These are phyloP conservation scores for Neurospora terricola DNA, from an alignment of 495 filamentous ascomycete genomes.

Conservation along the genomic window DNA sequence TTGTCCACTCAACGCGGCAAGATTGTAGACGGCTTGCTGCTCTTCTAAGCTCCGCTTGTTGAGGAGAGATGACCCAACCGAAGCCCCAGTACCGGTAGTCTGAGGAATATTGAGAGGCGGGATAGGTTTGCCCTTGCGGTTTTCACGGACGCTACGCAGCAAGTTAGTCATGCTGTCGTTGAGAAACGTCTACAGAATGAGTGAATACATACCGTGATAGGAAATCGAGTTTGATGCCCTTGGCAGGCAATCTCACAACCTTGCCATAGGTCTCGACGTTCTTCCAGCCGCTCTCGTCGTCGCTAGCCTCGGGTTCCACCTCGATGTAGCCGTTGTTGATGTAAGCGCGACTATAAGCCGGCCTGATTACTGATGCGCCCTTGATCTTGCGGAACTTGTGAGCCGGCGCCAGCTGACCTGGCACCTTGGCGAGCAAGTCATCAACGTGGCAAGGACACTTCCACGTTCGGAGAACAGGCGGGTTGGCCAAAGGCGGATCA, in stretches of 20 bases:
- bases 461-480: constrained; percentile 66
- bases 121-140: constrained; percentile 21
- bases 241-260: constrained; percentile 57
- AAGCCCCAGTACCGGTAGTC: not conserved
- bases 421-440: constrained; percentile 33
- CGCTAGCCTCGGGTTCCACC: constrained; percentile 54
- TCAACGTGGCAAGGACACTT: constrained; percentile 82
- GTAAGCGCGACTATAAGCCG: constrained; percentile 46
- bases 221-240: constrained; percentile 73
- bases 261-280: constrained; percentile 42
- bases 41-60: constrained; percentile 23
- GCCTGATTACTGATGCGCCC: constrained; percentile 33
- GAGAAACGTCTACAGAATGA: not conserved
- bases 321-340: constrained; percentile 74
- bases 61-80: constrained; percentile 1
- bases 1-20: constrained; percentile 35
- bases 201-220: constrained; percentile 36
- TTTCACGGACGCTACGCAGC: constrained; percentile 20
- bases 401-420: constrained; percentile 33
- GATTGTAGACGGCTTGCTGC: constrained; percentile 46
- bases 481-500: constrained; percentile 69
- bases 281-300: constrained; percentile 28
- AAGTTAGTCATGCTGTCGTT: constrained; percentile 5
- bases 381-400: constrained; percentile 45
- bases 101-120: constrained; percentile 10